Evolutionary conservation across 129 eudicot genomes (phyloP).

Genomic region (Pulicaria dysenterica): DNA sequence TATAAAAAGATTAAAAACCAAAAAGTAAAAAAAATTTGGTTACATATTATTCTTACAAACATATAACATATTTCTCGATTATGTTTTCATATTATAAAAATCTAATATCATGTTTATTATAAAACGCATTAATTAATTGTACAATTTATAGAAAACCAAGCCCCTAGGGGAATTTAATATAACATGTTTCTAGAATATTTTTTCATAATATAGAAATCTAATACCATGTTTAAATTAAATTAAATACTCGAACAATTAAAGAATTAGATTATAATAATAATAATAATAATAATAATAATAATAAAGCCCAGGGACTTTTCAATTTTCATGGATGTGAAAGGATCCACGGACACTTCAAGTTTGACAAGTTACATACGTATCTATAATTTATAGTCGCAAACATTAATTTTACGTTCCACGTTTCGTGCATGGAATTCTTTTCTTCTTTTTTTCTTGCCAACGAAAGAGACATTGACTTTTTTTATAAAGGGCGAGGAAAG

Average conservation of each 20-base stretch:
- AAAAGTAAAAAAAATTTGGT: too few species aligned
- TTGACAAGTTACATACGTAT: slow-evolving; percentile 31
- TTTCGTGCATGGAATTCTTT: slow-evolving; percentile 31
- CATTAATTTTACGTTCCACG: not conserved
- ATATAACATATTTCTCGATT: too few species aligned
- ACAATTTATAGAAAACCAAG: too few species aligned
- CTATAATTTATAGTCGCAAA: slow-evolving; percentile 19
- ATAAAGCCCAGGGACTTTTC: slow-evolving; percentile 11
- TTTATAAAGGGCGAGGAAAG: not conserved
- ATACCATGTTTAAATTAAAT: too few species aligned
- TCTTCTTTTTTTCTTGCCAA: slow-evolving; percentile 7
- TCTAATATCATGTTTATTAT: too few species aligned
- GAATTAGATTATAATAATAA: not conserved
- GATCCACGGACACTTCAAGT: slow-evolving; percentile 23
- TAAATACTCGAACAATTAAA: not conserved
- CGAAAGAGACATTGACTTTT: slow-evolving; percentile 2
- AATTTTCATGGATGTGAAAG: slow-evolving; percentile 26
- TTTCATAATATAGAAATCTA: too few species aligned
- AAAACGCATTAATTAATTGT: too few species aligned
- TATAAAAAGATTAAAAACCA: too few species aligned
- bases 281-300: not conserved
- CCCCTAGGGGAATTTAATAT: too few species aligned
- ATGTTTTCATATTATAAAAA: too few species aligned
- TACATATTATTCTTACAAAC: too few species aligned
- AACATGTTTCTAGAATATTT: too few species aligned